phyloP scores from a whole-genome alignment of 176 grass and related monocot species.

The Aegilops umbellulata region DNA sequence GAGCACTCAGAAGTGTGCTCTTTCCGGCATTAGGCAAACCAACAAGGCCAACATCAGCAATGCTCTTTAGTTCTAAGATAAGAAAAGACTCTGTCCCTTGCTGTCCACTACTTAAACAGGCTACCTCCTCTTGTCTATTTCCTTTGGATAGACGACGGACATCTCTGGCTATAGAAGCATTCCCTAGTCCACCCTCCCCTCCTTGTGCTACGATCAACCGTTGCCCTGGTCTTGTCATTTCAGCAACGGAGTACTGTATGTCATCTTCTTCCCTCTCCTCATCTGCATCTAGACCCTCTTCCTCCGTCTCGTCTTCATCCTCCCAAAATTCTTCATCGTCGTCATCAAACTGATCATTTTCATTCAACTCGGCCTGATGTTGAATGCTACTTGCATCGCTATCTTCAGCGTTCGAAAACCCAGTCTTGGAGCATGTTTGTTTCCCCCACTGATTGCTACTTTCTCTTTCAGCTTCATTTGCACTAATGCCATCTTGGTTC shows the following conservation, averaged over 20 bases:
- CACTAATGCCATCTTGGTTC: not conserved
- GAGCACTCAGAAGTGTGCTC: constrained; percentile 71
- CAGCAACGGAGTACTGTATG: constrained; percentile 57
- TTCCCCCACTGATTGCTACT: not conserved
- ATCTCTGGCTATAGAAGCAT: constrained; percentile 49
- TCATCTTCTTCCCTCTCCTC: constrained; percentile 26
- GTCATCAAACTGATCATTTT: constrained; percentile 26
- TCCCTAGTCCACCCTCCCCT: constrained; percentile 21
- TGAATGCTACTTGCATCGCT: not conserved
- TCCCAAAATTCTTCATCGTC: constrained; percentile 35
- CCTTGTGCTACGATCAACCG: constrained; percentile 56
- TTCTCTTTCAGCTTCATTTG: constrained; percentile 1
- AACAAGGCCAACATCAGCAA: constrained; percentile 84
- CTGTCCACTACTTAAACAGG: constrained; percentile 33
- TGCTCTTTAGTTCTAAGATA: constrained; percentile 85
- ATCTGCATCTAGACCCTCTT: not conserved
- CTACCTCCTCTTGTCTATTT: constrained; percentile 31
- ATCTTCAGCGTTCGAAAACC: not conserved
- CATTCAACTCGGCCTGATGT: constrained; percentile 1
- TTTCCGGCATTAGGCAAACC: constrained; percentile 86
- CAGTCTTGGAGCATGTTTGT: not conserved
- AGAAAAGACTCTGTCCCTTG: constrained; percentile 65
- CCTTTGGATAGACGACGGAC: constrained; percentile 29
- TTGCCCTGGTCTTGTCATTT: constrained; percentile 80
- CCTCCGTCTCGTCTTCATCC: constrained; percentile 5